These are phyloP conservation scores for Micromonas pusilla DNA, from an alignment of 139 green algal genomes.

Conservation along the genomic window DNA sequence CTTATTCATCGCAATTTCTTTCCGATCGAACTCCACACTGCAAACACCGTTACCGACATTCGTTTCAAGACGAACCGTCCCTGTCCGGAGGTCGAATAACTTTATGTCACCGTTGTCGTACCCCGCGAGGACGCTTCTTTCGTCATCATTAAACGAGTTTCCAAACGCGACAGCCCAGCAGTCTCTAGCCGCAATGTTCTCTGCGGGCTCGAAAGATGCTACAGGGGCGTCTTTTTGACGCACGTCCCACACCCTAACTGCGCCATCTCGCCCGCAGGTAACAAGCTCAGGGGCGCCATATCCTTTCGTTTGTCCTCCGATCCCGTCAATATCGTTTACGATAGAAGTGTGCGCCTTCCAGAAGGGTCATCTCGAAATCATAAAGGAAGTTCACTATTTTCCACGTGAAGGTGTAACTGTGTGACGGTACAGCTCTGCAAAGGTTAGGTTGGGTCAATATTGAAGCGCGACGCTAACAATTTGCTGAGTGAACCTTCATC, in stretches of 20 bases:
- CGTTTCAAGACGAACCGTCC: slow-evolving; percentile 43
- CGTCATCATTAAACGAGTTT: slow-evolving; percentile 71
- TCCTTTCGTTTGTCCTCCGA: slow-evolving; percentile 56
- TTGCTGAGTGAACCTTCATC: too few species aligned
- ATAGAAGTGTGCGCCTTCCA: slow-evolving; percentile 72
- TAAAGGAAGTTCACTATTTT: too few species aligned
- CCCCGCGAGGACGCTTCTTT: slow-evolving; percentile 71
- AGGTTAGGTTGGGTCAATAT: too few species aligned
- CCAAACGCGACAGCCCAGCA: slow-evolving; percentile 83
- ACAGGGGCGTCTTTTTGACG: slow-evolving; percentile 67
- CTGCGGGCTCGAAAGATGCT: slow-evolving; percentile 68
- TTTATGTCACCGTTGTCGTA: slow-evolving; percentile 85
- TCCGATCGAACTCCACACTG: slow-evolving; percentile 75
- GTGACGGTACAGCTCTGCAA: too few species aligned
- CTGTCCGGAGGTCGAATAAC: slow-evolving; percentile 72
- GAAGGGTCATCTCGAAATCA: too few species aligned
- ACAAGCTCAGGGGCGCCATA: slow-evolving; percentile 71
- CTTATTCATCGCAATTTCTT: slow-evolving; percentile 95
- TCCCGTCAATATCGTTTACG: slow-evolving; percentile 74
- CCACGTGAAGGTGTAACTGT: too few species aligned
- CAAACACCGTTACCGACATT: slow-evolving; percentile 86
- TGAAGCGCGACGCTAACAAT: too few species aligned
- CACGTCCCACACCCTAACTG: slow-evolving; percentile 80
- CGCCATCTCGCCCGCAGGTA: slow-evolving; percentile 72
- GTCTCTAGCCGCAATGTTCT: slow-evolving; percentile 50